Conservation (phyloP, 139 green algal species). For the Limnomonas spitsbergensis region DNA sequence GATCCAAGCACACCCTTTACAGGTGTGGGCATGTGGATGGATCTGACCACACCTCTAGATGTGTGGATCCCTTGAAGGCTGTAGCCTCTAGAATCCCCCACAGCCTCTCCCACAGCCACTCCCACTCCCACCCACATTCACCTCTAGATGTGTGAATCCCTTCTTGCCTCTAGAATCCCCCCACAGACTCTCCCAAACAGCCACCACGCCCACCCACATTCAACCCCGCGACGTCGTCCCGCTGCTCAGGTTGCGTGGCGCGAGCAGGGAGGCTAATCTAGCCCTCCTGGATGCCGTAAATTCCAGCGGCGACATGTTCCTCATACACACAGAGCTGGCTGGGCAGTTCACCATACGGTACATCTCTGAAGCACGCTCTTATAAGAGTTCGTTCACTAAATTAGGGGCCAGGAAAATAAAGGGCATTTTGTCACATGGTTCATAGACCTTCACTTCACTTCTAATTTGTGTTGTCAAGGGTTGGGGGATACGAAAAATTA, state of each 20-base stretch:
- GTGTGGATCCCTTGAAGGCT: not conserved
- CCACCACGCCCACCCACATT: no score
- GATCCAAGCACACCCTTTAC: not conserved
- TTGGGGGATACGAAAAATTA: no score
- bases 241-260: not conserved
- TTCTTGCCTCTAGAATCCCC: not conserved
- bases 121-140: no score
- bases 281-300: constrained; percentile 65
- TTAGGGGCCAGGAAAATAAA: not conserved
- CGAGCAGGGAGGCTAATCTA: constrained; percentile 21
- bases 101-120: not conserved
- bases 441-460: not conserved
- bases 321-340: constrained; percentile 60
- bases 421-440: not conserved
- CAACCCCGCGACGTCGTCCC: no score
- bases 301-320: constrained; percentile 42
- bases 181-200: not conserved
- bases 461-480: no score
- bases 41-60: not conserved
- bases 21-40: not conserved
- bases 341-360: constrained; percentile 54
- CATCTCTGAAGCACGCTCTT: not conserved
- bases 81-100: not conserved
- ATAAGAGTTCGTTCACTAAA: not conserved
- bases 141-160: not conserved